A percentile compares a stretch with the other conserved stretches of the same genome.
Conservation (phyloP, 805 yeast species). For the Candida awuae region DNA sequence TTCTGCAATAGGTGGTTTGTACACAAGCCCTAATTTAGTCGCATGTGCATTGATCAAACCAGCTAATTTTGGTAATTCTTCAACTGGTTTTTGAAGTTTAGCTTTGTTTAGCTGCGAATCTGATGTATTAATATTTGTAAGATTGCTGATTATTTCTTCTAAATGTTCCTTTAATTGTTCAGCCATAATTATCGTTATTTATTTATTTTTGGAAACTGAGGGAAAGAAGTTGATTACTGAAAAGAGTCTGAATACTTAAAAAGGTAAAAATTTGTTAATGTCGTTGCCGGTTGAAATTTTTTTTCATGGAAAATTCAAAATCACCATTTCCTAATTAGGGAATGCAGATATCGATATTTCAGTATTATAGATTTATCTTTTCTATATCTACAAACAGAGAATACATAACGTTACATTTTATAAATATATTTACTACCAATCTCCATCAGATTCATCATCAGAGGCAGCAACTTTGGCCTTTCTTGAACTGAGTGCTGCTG, state of each 20-base stretch:
- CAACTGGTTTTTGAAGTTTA: conserved; percentile 36
- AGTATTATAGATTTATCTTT: too few species aligned
- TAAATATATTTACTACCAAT: conserved; percentile 48
- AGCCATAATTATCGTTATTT: background rate
- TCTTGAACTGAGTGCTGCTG: conserved; percentile 73
- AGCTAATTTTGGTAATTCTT: conserved; percentile 52
- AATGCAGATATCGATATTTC: background rate
- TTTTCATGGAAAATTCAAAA: background rate
- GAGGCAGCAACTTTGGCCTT: conserved; percentile 74
- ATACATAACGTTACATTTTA: too few species aligned
- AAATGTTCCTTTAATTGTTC: conserved; percentile 1
- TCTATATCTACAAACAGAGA: too few species aligned
- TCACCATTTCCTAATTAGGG: background rate
- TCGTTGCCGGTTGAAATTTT: background rate
- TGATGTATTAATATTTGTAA: background rate
- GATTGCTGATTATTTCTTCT: background rate
- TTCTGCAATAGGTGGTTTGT: conserved; percentile 47
- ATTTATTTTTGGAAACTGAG: background rate
- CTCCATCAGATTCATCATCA: conserved; percentile 81
- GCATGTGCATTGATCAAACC: conserved; percentile 63
- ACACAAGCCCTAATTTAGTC: conserved; percentile 68
- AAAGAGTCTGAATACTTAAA: too few species aligned
- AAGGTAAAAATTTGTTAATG: background rate
- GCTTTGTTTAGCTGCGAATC: conserved; percentile 14
- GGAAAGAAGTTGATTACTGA: too few species aligned